Percentiles rank a stretch among this genome's conserved stretches.
These are phyloP conservation scores for Phytophthora sansomeana DNA, from an alignment of 352 stramenopile genomes.

Conservation along the genomic window DNA sequence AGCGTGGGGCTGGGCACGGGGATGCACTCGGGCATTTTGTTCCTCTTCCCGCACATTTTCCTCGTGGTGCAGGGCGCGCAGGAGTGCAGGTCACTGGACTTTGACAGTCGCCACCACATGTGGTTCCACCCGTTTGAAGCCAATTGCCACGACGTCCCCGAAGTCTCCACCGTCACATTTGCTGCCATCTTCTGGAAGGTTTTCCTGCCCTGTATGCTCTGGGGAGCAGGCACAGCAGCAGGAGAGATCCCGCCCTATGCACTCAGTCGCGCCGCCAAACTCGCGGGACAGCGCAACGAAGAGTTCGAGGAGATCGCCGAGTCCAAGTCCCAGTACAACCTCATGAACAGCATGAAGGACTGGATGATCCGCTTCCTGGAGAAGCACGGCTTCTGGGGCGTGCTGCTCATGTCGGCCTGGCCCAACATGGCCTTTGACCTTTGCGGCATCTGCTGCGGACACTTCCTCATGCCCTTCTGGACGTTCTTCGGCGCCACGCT, in stretches of 20 bases:
- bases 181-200: conserved; percentile 91
- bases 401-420: conserved; percentile 95
- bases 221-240: conserved; percentile 93
- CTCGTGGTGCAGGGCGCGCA: conserved; percentile 90
- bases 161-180: conserved; percentile 74
- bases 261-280: conserved; percentile 85
- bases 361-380: conserved; percentile 95
- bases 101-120: conserved; percentile 90
- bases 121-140: conserved; percentile 90
- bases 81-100: conserved; percentile 88
- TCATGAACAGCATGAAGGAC: conserved; percentile 93
- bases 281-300: conserved; percentile 88
- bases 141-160: conserved; percentile 58
- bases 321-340: conserved; percentile 85
- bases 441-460: conserved; percentile 94
- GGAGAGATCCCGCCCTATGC: conserved; percentile 96
- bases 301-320: conserved; percentile 92
- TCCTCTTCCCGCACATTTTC: conserved; percentile 96
- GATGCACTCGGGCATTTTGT: conserved; percentile 95
- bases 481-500: conserved; percentile 96
- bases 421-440: conserved; percentile 96
- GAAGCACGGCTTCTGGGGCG: conserved; percentile 93
- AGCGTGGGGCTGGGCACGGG: conserved; percentile 94
- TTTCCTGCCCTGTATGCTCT: conserved; percentile 91
- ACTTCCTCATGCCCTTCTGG: conserved; percentile 96